A percentile compares a stretch with the other conserved stretches of the same genome.
Evolutionary conservation across 2,329 filamentous ascomycete species (phyloP).

Genomic region (Colletotrichum lindemuthianum): DNA sequence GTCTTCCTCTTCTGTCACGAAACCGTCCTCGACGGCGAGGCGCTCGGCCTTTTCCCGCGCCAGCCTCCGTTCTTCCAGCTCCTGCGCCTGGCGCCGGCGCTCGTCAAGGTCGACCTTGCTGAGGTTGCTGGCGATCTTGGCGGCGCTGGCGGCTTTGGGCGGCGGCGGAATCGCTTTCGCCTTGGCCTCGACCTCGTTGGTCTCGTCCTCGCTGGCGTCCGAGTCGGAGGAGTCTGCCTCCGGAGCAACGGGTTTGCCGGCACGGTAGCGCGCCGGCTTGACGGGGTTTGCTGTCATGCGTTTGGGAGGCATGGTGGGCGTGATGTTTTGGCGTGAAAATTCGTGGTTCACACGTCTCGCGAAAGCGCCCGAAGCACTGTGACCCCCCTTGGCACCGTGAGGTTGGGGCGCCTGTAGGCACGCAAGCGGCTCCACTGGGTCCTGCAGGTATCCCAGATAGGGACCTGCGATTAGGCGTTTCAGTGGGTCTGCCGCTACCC

Average conservation of each 20-base stretch:
- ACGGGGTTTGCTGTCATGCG: constrained; percentile 94
- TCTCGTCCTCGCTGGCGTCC: constrained; percentile 55
- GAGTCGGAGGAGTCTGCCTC: constrained; percentile 62
- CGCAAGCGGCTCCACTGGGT: too few species aligned
- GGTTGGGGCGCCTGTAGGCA: background rate
- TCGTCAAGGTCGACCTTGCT: constrained; percentile 63
- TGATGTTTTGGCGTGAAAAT: background rate
- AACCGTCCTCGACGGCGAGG: constrained; percentile 68
- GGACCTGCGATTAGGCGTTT: background rate
- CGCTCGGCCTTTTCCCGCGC: constrained; percentile 62
- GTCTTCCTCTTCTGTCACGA: constrained; percentile 67
- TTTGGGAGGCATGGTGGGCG: constrained; percentile 70
- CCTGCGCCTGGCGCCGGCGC: constrained; percentile 56
- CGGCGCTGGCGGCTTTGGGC: constrained; percentile 66
- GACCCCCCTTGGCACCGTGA: background rate
- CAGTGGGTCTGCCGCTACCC: background rate
- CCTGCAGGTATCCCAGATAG: too few species aligned
- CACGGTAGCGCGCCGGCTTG: constrained; percentile 82
- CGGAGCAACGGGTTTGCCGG: constrained; percentile 77
- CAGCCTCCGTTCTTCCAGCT: constrained; percentile 56
- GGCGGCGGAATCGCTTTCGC: constrained; percentile 56
- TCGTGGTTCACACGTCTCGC: too few species aligned
- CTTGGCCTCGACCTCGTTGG: constrained; percentile 42
- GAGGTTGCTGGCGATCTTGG: constrained; percentile 64
- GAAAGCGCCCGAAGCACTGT: too few species aligned